Evolutionary conservation across 2,329 filamentous ascomycete species (phyloP).

Genomic region (Diaporthe sp.): DNA sequence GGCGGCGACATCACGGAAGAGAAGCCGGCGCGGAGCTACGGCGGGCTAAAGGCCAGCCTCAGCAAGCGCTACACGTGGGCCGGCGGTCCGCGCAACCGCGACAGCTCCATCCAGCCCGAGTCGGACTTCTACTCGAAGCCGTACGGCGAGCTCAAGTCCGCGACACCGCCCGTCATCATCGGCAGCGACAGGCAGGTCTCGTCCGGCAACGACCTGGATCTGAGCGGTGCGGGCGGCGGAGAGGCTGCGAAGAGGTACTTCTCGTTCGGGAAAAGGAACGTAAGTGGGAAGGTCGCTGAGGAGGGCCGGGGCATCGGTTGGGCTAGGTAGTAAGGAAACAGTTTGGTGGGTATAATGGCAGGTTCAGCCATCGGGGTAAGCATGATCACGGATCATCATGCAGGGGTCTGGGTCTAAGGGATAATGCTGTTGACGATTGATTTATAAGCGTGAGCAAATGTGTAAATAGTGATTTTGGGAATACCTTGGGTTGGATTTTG

Average conservation of each 20-base stretch:
- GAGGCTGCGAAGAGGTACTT: constrained; percentile 43
- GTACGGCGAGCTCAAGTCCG: constrained; percentile 70
- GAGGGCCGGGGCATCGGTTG: constrained; percentile 64
- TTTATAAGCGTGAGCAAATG: constrained; percentile 13
- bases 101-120: constrained; percentile 65
- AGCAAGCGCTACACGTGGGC: constrained; percentile 40
- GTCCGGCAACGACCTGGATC: constrained; percentile 69
- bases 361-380: not conserved
- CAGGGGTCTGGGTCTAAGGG: not conserved
- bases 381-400: not conserved
- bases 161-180: constrained; percentile 67
- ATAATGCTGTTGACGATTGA: constrained; percentile 13
- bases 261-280: constrained; percentile 66
- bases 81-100: constrained; percentile 47
- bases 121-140: constrained; percentile 65
- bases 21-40: constrained; percentile 23
- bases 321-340: not conserved
- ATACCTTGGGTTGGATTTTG: constrained; percentile 13
- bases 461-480: constrained; percentile 28
- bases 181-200: constrained; percentile 67
- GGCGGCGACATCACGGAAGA: constrained; percentile 26
- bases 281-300: constrained; percentile 81
- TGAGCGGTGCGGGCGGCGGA: constrained; percentile 43
- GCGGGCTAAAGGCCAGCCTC: constrained; percentile 28
- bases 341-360: not conserved